Percentiles rank a stretch among this genome's conserved stretches.
These are phyloP conservation scores for Peribolospora kevripleyi DNA, from an alignment of 768 basidiomycete species.

Conservation along the genomic window DNA sequence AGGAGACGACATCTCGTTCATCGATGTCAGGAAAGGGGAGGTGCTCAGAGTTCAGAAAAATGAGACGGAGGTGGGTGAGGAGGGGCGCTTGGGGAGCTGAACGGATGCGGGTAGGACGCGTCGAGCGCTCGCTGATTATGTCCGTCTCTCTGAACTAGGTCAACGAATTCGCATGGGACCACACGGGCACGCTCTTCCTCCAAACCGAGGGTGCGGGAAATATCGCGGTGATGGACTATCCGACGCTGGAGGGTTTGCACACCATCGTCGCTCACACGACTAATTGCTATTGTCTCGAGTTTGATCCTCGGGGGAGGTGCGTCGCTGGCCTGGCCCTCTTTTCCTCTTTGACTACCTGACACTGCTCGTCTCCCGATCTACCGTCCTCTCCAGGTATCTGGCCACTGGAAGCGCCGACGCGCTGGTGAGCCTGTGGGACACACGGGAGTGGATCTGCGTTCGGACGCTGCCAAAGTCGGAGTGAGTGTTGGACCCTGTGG, in stretches of 20 bases:
- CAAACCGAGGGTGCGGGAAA: slow-evolving; percentile 5
- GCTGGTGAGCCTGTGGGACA: slow-evolving; percentile 11
- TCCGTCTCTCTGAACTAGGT: not conserved
- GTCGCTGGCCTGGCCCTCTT: not conserved
- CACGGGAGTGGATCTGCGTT: slow-evolving; percentile 10
- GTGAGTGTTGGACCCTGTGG: slow-evolving; percentile 3
- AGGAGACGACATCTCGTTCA: slow-evolving; percentile 5
- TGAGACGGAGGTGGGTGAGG: slow-evolving; percentile 2
- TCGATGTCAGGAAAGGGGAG: slow-evolving; percentile 7
- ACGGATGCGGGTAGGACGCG: not conserved
- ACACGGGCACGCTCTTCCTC: slow-evolving; percentile 10
- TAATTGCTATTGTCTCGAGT: slow-evolving; percentile 4
- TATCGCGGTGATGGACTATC: slow-evolving; percentile 3
- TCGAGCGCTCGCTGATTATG: not conserved
- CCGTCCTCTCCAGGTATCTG: slow-evolving; percentile 6
- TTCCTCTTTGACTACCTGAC: not conserved
- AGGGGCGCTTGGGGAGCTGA: no score
- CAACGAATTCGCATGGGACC: slow-evolving; percentile 12
- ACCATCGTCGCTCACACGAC: slow-evolving; percentile 1
- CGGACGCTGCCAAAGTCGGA: slow-evolving; percentile 7
- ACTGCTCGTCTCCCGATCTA: not conserved
- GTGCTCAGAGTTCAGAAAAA: slow-evolving; percentile 2
- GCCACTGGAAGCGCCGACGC: slow-evolving; percentile 12
- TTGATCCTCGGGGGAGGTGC: slow-evolving; percentile 13
- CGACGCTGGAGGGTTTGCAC: slow-evolving; percentile 5